Evolutionary conservation across 805 yeast genomes (phyloP), one percentile per base, ranked within the genome.

Genomic region (Wickerhamomyces pijperi): DNA sequence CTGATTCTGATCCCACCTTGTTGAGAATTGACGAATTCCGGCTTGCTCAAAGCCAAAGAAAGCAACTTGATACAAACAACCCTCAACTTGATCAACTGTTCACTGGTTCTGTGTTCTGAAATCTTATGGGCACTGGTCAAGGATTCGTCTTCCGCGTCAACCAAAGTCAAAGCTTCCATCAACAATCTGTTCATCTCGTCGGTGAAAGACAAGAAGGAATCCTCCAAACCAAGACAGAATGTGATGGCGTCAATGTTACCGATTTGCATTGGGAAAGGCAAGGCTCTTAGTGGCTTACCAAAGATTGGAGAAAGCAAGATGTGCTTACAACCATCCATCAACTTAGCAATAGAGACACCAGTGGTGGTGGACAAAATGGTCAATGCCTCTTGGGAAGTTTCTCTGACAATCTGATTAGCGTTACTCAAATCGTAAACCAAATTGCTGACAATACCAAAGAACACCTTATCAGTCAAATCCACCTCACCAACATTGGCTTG

Each of bases 201-300:
- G 48, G 83, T 84, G 55, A 86, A 90, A 9, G 80, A 79, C 46
- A 90, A 63, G 48, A 90, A 87, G 0, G 95, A 71, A 45, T 82
- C 73, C 12, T 85, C 92, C 36, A 90, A 65, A 1, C 81, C 76
- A 42, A 92, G 63, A 54, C 97, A 90, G 58, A 79, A 94, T 0
- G 95, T 79, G n/a, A 92, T 84, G 1, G 97, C 97, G 59, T 92
- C 97, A 44, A 92, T 88, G 56, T 92, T 88, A 29, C 98, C 98
- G 41, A 92, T 92, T 61, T 94, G 98, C 95, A 90, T 92, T 4
- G 95, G 92, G 63, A 94, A 92, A 0, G 99, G 98, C 44, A 92
- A 67, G 0, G 99, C 99, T 46, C 99, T 70, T 42, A 92, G 62
- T 0, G 99, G 99, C 55, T 92, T 92, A 3, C 95, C 95, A 65